Evolutionary conservation across 2,329 filamentous ascomycete genomes (phyloP), one percentile per base, ranked within the genome.

Genomic region (Diaporthe amygdali): DNA sequence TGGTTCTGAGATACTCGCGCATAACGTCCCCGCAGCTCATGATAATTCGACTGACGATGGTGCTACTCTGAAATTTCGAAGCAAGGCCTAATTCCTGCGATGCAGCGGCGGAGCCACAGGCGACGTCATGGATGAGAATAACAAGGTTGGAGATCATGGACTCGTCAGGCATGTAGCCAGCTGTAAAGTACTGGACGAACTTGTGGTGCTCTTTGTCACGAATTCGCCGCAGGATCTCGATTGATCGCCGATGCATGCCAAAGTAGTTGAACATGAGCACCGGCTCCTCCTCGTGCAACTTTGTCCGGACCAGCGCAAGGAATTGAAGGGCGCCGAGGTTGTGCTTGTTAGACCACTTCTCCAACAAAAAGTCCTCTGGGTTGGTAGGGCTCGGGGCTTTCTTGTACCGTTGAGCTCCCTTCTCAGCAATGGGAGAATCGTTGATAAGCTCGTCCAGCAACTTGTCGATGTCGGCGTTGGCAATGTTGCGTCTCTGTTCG

Each of bases 181-280:
- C 14, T 2, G 56, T 61, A 27, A 61, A 61, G 56, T 61, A 46
- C 39, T 61, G 39, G 25, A 41, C 39, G 27, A 61, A 61, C 39
- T 61, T 61, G 56, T 61, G 39, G 39, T 61, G 56, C 27, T 61
- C 56, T 39, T 61, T 61, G 17, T 30, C 39, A 9, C 25, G 39
- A 39, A 61, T 61, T 15, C 56, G 56, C 56, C 39, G 56, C 39
- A 61, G 39, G 25, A 61, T 61, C 39, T 61, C 56, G 25, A 61
- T n/a, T 9, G 17, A 61, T 27, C 39, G 56, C 25, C 46, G 39
- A 2, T 61, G 56, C 56, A 61, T 61, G 5, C 56, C 39, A 6
- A 61, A 61, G 39, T 61, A 61, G 55, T 61, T 61, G 55, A 61
- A 61, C 55, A 61, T 61, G 55, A 61, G 55, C 37, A 8, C 25